These are phyloP conservation scores for Vigna mungo DNA, from an alignment of 306 rosid genomes.

Conservation along the genomic window DNA sequence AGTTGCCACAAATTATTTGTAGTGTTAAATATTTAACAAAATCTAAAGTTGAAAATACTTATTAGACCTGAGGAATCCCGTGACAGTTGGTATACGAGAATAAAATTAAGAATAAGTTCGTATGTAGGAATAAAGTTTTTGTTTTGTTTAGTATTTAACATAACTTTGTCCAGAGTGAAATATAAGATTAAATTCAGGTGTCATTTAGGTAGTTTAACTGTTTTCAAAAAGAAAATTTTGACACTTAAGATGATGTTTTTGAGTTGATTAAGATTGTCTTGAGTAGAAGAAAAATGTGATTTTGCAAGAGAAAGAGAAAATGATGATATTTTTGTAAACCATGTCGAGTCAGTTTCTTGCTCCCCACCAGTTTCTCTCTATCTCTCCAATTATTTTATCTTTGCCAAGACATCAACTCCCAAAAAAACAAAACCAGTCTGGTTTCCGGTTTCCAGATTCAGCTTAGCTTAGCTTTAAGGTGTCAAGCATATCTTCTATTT, in stretches of 20 bases:
- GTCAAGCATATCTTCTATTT: conserved; percentile 46
- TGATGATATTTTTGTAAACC: conserved; percentile 1
- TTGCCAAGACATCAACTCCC: conserved; percentile 55
- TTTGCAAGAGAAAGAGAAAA: background rate
- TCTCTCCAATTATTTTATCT: conserved; percentile 81
- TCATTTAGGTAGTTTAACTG: no score
- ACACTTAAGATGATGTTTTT: no score
- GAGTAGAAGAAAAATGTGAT: background rate
- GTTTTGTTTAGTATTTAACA: no score
- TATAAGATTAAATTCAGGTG: no score
- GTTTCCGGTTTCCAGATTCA: conserved; percentile 54
- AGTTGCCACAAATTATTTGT: no score
- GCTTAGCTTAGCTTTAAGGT: conserved; percentile 53
- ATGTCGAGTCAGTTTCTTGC: conserved; percentile 50
- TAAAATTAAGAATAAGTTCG: no score
- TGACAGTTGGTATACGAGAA: no score
- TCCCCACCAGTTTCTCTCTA: conserved; percentile 33
- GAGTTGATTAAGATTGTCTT: background rate
- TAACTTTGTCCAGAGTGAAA: no score
- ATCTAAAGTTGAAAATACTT: no score
- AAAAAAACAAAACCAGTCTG: conserved; percentile 58
- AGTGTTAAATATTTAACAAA: no score
- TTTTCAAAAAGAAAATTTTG: background rate
- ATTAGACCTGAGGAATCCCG: no score
- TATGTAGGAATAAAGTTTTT: no score